Evolutionary conservation across 768 basidiomycete genomes (phyloP).

Genomic region (Omphalotus guepiniiformis): DNA sequence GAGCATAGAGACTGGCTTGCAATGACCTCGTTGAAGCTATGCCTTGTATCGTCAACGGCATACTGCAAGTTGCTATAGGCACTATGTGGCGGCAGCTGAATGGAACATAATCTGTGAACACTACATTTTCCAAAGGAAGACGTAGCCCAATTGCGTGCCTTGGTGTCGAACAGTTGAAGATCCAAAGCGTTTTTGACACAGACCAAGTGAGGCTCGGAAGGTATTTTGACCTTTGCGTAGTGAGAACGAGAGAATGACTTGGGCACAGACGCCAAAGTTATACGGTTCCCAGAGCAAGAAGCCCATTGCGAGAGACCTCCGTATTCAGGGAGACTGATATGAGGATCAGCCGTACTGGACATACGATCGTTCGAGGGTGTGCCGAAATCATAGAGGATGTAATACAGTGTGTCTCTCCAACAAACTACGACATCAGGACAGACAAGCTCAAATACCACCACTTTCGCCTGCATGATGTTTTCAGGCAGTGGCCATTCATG

Average conservation of each 20-base stretch:
- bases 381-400: constrained; percentile 34
- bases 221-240: constrained; percentile 18
- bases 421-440: constrained; percentile 34
- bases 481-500: constrained; percentile 47
- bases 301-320: not conserved
- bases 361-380: constrained; percentile 15
- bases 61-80: constrained; percentile 31
- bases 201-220: constrained; percentile 13
- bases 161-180: constrained; percentile 27
- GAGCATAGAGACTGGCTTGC: constrained; percentile 39
- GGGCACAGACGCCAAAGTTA: constrained; percentile 30
- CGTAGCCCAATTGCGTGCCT: constrained; percentile 9
- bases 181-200: constrained; percentile 25
- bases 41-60: constrained; percentile 28
- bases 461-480: constrained; percentile 15
- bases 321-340: constrained; percentile 16
- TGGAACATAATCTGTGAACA: constrained; percentile 22
- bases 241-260: constrained; percentile 23
- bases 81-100: constrained; percentile 23
- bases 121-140: constrained; percentile 12
- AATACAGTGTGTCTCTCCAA: constrained; percentile 41
- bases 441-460: constrained; percentile 37
- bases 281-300: constrained; percentile 14
- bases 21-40: constrained; percentile 40
- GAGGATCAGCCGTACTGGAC: constrained; percentile 6